A percentile compares a stretch with the other conserved stretches of the same genome.
phyloP scores from a whole-genome alignment of 805 yeast species.

The Metschnikowia cubensis region DNA sequence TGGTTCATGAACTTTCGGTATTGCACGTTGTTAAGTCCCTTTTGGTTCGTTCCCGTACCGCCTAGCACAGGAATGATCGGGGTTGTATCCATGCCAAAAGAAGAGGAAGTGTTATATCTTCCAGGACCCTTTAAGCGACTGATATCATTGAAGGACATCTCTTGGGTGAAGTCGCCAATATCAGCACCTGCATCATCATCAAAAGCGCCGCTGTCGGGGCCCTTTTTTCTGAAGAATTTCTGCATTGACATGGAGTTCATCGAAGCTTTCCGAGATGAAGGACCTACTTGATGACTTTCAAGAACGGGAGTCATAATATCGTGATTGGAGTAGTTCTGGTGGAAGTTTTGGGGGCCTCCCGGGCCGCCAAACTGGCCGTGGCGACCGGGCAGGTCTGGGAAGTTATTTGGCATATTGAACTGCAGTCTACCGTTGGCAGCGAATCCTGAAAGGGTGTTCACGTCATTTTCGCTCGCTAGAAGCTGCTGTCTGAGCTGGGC shows the following conservation, averaged over 20 bases:
- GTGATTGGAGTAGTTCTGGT: slow-evolving; percentile 18
- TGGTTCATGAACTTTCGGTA: slow-evolving; percentile 69
- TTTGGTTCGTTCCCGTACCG: slow-evolving; percentile 22
- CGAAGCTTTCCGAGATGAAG: slow-evolving; percentile 32
- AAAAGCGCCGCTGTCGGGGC: slow-evolving; percentile 25
- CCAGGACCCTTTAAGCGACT: slow-evolving; percentile 63
- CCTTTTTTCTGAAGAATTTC: slow-evolving; percentile 40
- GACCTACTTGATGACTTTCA: background rate
- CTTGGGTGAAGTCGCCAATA: slow-evolving; percentile 30
- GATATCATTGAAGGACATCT: slow-evolving; percentile 60
- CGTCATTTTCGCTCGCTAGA: slow-evolving; percentile 28
- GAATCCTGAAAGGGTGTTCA: slow-evolving; percentile 19
- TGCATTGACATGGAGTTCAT: slow-evolving; percentile 37
- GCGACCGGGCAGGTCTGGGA: slow-evolving; percentile 6
- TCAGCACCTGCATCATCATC: slow-evolving; percentile 39
- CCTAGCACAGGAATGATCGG: slow-evolving; percentile 73
- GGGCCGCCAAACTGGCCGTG: slow-evolving; percentile 2
- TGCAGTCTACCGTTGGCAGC: slow-evolving; percentile 15
- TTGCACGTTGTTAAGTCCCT: slow-evolving; percentile 46
- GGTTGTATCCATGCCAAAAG: slow-evolving; percentile 48
- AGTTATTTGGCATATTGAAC: slow-evolving; percentile 1
- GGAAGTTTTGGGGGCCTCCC: background rate
- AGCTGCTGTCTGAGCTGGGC: slow-evolving; percentile 33
- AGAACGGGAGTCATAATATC: slow-evolving; percentile 27
- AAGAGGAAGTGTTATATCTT: slow-evolving; percentile 43